Base-by-base conservation (phyloP, 2,329 filamentous ascomycete species). In the Epicoccum nigrum region DNA sequence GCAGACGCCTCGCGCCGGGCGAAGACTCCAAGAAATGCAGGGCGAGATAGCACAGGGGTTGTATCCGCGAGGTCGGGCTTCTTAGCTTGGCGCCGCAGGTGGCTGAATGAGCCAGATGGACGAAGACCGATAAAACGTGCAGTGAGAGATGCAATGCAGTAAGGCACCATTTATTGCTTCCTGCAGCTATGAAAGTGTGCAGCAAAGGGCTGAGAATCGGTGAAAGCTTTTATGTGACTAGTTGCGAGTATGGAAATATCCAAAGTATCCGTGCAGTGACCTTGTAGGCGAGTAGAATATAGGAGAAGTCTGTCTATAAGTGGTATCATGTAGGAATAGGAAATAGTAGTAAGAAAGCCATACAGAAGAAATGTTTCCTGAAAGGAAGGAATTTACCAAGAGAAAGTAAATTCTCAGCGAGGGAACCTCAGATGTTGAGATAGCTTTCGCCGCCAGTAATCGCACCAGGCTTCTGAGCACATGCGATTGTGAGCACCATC, bases 401-500 rank as follows among this genome's bases (percentile, higher is more conserved):
- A 12, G 20, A 39, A 33, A 4, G 32, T 31, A 27, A 32, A 6
- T 2, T 13, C 16, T n/a, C 13, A 12, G n/a, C n/a, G 11, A 9
- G 21, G 9, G 1, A 25, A 23, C 5, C 21, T 28, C 33, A 64
- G n/a, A 59, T 51, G 19, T 63, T 55, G 23, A 64, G 54, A 40
- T 62, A 65, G 35, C 51, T 63, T 11, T 63, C 58, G 2, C 28
- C 50, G 20, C 46, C 33, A 9, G 37, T 27, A 40, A 34, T 33
- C 30, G 23, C 37, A 12, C 25, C 44, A n/a, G 62, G 58, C 49
- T 64, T 66, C 30, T 54, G 52, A 7, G 59, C 63, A 44, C 62
- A 65, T 19, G 62, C 58, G 33, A 66, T 66, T 1, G 62, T 66
- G 27, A 66, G 54, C 11, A 65, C 58, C 58, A 64, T 63, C 48